Percentiles rank a stretch among this genome's conserved stretches.
phyloP scores from a whole-genome alignment of 768 basidiomycete genomes.

The Leccinum sublutescens region DNA sequence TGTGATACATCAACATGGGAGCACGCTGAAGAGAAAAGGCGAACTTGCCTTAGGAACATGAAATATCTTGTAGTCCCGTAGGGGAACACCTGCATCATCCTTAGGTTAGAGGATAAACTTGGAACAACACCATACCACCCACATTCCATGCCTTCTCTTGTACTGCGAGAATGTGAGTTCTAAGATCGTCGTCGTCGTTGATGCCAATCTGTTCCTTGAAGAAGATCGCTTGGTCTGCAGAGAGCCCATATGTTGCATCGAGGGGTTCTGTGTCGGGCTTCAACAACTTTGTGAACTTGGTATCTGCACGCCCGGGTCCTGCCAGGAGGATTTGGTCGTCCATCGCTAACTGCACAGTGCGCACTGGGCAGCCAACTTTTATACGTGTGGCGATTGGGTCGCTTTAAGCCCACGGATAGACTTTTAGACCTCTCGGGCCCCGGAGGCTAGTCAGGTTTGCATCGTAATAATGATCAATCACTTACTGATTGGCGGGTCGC shows the following conservation, averaged over 20 bases:
- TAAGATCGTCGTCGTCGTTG: not conserved
- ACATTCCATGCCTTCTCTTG: not conserved
- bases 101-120: not conserved
- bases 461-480: not conserved
- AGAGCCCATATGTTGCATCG: not conserved
- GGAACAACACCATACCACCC: not conserved
- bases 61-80: not conserved
- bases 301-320: not conserved
- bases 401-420: not conserved
- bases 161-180: not conserved
- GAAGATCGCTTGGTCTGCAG: not conserved
- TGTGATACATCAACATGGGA: not conserved
- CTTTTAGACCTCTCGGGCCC: not conserved
- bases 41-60: not conserved
- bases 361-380: not conserved
- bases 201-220: not conserved
- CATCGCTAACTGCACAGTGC: not conserved
- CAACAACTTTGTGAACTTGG: not conserved
- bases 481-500: not conserved
- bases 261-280: not conserved
- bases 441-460: not conserved
- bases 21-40: not conserved
- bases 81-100: not conserved
- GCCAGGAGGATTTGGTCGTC: not conserved
- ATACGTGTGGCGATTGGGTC: not conserved